Conservation (phyloP, 345 rosid species). For the Gossypium bickii region DNA sequence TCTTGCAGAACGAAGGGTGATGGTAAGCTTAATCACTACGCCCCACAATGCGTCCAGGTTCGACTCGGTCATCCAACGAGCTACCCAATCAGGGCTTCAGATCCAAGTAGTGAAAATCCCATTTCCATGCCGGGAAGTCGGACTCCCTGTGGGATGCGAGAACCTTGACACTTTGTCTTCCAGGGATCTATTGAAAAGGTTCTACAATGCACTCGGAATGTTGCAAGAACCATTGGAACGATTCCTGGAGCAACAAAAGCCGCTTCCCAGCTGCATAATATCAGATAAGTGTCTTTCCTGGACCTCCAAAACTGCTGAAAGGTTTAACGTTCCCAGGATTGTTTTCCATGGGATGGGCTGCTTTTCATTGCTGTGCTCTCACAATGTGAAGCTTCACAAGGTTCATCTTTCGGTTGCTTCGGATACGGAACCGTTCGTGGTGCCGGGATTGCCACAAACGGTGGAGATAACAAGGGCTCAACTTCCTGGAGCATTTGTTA, state of each 20-base stretch:
- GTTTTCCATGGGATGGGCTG: conserved; percentile 77
- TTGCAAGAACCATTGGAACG: conserved; percentile 54
- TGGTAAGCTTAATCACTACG: conserved; percentile 58
- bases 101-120: conserved; percentile 45
- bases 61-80: conserved; percentile 30
- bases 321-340: conserved; percentile 54
- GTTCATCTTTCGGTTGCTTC: conserved; percentile 39
- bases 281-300: conserved; percentile 68
- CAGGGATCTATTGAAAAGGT: conserved; percentile 38
- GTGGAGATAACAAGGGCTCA: conserved; percentile 45
- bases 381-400: conserved; percentile 37
- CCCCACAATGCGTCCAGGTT: conserved; percentile 63
- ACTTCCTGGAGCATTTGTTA: conserved; percentile 53
- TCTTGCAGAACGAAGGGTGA: conserved; percentile 45
- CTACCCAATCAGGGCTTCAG: conserved; percentile 21
- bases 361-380: conserved; percentile 55
- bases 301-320: conserved; percentile 48
- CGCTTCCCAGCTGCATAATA: conserved; percentile 63
- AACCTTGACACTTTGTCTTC: conserved; percentile 69
- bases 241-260: conserved; percentile 29
- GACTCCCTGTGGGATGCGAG: conserved; percentile 66
- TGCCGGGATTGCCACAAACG: conserved; percentile 52
- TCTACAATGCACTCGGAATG: conserved; percentile 43
- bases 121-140: conserved; percentile 52
- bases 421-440: conserved; percentile 47